A percentile compares a stretch with the other conserved stretches of the same genome.
Evolutionary conservation across 2,329 filamentous ascomycete species (phyloP).

Genomic region (Conoideocrella luteorostrata): DNA sequence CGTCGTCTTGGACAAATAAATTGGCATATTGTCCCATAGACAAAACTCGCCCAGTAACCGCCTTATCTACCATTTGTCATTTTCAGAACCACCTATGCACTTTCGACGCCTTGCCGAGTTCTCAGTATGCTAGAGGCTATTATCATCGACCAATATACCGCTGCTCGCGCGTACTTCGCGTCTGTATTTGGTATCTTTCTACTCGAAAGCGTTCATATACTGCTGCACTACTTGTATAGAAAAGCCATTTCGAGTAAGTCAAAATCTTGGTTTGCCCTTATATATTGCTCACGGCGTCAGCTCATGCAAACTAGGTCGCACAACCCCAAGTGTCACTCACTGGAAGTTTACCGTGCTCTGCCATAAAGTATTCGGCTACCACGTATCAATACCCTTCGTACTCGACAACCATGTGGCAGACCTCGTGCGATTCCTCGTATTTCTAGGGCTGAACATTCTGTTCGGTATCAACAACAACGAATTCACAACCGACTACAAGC

Average conservation of each 20-base stretch:
- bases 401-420: constrained; percentile 12
- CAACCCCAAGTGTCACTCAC: neutral
- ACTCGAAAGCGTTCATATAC: constrained; percentile 12
- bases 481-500: constrained; percentile 19
- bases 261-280: too few relatives aligned
- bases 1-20: too few relatives aligned
- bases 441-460: constrained; percentile 17
- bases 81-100: too few relatives aligned
- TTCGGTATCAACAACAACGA: constrained; percentile 16
- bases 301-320: too few relatives aligned
- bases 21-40: too few relatives aligned
- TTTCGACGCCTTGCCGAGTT: too few relatives aligned
- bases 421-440: constrained; percentile 13
- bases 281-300: too few relatives aligned
- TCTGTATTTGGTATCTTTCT: constrained; percentile 16
- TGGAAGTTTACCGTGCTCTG: constrained; percentile 5
- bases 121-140: constrained; percentile 10
- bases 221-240: neutral
- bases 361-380: constrained; percentile 11
- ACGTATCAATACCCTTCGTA: constrained; percentile 7
- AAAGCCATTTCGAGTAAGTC: neutral
- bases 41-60: too few relatives aligned
- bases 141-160: constrained; percentile 14
- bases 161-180: constrained; percentile 13
- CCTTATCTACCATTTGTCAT: too few relatives aligned